Percentiles rank a stretch among this genome's conserved stretches.
Evolutionary conservation across 2,329 filamentous ascomycete genomes (phyloP).

Genomic region (Verticillium zaregamsianum): DNA sequence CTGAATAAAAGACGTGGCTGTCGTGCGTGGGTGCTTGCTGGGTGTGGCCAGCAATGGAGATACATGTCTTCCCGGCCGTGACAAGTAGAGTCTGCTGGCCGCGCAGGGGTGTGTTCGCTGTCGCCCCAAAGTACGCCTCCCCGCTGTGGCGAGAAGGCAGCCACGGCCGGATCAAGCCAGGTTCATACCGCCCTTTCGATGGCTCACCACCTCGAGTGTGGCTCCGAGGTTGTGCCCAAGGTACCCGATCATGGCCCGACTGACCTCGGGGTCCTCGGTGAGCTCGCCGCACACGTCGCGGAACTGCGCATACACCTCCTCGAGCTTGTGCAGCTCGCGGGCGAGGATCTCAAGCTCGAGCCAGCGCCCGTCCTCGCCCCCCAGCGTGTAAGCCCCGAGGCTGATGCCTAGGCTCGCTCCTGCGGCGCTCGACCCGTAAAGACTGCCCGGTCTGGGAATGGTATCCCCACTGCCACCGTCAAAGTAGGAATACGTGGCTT

Average conservation of each 20-base stretch:
- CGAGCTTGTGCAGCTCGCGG: constrained; percentile 43
- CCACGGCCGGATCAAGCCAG: constrained; percentile 15
- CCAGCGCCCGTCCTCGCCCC: constrained; percentile 41
- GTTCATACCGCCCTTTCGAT: constrained; percentile 27
- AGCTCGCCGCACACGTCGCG: constrained; percentile 35
- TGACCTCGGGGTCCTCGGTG: constrained; percentile 36
- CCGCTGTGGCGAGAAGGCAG: not conserved
- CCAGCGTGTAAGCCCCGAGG: constrained; percentile 39
- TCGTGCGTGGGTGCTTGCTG: not conserved
- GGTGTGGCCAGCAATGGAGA: not conserved
- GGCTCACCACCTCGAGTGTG: constrained; percentile 33
- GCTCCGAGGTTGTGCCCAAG: constrained; percentile 38
- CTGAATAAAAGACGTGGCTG: not conserved
- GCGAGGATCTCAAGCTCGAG: constrained; percentile 43
- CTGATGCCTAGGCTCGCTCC: constrained; percentile 29
- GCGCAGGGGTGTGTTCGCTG: not conserved
- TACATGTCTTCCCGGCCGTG: not conserved
- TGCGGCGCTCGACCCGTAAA: constrained; percentile 6
- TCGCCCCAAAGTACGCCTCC: not conserved
- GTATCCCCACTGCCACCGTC: constrained; percentile 14
- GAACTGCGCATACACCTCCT: constrained; percentile 41
- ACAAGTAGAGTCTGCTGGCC: no score
- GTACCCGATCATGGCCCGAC: constrained; percentile 40
- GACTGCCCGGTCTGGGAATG: not conserved
- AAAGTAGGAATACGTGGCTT: constrained; percentile 34